These are phyloP conservation scores for Myrmaecium sp. DNA, from an alignment of 2,329 filamentous ascomycete genomes.

Conservation along the genomic window DNA sequence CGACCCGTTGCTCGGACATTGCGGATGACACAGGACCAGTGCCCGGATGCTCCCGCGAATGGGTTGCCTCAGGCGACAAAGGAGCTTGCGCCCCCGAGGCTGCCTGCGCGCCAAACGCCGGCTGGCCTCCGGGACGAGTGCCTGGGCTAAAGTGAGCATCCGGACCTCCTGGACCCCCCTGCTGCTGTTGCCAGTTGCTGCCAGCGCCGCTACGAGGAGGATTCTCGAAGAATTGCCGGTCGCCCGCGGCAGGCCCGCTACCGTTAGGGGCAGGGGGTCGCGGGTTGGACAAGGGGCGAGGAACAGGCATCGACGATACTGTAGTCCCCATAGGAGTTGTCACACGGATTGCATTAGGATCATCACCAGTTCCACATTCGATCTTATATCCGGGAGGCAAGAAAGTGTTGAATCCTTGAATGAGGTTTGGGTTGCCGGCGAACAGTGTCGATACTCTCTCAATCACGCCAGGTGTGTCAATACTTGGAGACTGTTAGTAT, in stretches of 20 bases:
- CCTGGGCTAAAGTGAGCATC: slow-evolving; percentile 27
- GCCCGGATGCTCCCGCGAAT: slow-evolving; percentile 21
- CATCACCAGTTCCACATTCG: slow-evolving; percentile 83
- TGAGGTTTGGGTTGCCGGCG: slow-evolving; percentile 83
- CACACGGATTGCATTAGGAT: slow-evolving; percentile 89
- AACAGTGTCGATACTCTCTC: slow-evolving; percentile 92
- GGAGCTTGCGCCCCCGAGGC: slow-evolving; percentile 16
- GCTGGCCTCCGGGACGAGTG: slow-evolving; percentile 24
- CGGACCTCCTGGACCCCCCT: slow-evolving; percentile 14
- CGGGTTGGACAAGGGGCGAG: slow-evolving; percentile 27
- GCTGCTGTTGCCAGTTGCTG: slow-evolving; percentile 20
- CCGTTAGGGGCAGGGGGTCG: slow-evolving; percentile 37
- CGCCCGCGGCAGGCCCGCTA: slow-evolving; percentile 29
- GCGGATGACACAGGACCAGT: too few species aligned
- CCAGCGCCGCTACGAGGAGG: slow-evolving; percentile 11
- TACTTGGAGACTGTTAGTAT: slow-evolving; percentile 28
- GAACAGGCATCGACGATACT: slow-evolving; percentile 61
- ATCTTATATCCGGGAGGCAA: slow-evolving; percentile 90
- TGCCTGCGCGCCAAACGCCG: slow-evolving; percentile 18
- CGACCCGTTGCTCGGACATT: slow-evolving; percentile 42
- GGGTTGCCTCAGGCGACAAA: slow-evolving; percentile 18
- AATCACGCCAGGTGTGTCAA: slow-evolving; percentile 94
- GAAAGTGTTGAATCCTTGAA: slow-evolving; percentile 97
- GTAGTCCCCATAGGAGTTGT: slow-evolving; percentile 97
- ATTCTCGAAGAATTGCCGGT: slow-evolving; percentile 19